These are phyloP conservation scores for Boletus austroedulis DNA, from an alignment of 1,284 basidiomycete species.

Conservation along the genomic window DNA sequence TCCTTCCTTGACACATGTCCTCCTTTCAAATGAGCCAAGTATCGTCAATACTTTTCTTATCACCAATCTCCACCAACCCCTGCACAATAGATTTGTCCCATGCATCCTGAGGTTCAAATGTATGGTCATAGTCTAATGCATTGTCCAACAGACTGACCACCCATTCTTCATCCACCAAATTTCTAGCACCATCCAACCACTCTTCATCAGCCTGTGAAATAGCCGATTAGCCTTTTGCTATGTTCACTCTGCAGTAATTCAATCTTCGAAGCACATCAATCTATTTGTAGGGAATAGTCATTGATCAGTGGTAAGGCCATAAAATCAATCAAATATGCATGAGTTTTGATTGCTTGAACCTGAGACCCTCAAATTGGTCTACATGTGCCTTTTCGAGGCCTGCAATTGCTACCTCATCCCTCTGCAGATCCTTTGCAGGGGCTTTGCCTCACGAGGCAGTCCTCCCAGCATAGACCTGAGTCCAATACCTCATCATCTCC, in stretches of 20 bases:
- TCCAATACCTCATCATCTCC: constrained; percentile 93
- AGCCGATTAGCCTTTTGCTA: too few relatives aligned
- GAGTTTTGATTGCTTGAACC: constrained; percentile 74
- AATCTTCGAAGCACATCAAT: constrained; percentile 83
- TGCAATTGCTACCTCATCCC: constrained; percentile 71
- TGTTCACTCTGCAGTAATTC: constrained; percentile 86
- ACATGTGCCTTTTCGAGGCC: constrained; percentile 73
- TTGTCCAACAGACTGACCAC: too few relatives aligned
- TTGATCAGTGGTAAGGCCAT: neutral
- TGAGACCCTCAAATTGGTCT: constrained; percentile 67
- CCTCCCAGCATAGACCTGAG: constrained; percentile 82
- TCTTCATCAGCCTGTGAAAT: too few relatives aligned
- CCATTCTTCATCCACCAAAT: too few relatives aligned
- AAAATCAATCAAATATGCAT: constrained; percentile 45
- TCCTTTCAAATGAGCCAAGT: too few relatives aligned
- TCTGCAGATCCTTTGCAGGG: constrained; percentile 30
- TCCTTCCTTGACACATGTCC: too few relatives aligned
- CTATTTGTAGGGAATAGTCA: constrained; percentile 38
- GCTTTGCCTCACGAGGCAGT: constrained; percentile 47
- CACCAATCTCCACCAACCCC: too few relatives aligned
- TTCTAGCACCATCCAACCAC: too few relatives aligned
- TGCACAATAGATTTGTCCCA: too few relatives aligned
- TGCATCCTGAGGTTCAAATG: too few relatives aligned
- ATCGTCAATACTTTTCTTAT: too few relatives aligned
- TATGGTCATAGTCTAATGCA: too few relatives aligned